Evolutionary conservation across 2,329 filamentous ascomycete genomes (phyloP).

Genomic region (Cyclaneusma minus): DNA sequence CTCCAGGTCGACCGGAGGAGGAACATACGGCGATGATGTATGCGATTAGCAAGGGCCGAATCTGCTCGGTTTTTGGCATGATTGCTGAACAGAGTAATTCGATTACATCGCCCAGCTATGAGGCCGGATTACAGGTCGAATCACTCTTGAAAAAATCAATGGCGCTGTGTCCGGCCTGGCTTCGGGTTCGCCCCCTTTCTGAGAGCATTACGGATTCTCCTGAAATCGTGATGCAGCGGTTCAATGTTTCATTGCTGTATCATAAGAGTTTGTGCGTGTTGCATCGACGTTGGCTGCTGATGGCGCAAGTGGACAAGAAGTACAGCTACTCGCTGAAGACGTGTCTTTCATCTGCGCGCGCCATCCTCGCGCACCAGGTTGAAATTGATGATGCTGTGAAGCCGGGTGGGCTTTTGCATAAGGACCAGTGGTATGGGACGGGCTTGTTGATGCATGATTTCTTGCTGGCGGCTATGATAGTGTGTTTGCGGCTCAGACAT

Average conservation of each 20-base stretch:
- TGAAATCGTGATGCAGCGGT: slow-evolving; percentile 32
- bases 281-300: slow-evolving; percentile 35
- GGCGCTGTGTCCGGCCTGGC: slow-evolving; percentile 28
- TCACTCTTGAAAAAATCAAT: slow-evolving; percentile 27
- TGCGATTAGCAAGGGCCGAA: slow-evolving; percentile 31
- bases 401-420: slow-evolving; percentile 35
- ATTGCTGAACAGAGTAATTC: slow-evolving; percentile 34
- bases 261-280: slow-evolving; percentile 40
- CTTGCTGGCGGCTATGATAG: slow-evolving; percentile 42
- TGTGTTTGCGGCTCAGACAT: slow-evolving; percentile 28
- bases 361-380: slow-evolving; percentile 31
- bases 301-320: slow-evolving; percentile 24
- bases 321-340: slow-evolving; percentile 35
- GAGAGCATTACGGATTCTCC: slow-evolving; percentile 33
- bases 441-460: slow-evolving; percentile 45
- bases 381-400: slow-evolving; percentile 30
- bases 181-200: slow-evolving; percentile 31
- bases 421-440: slow-evolving; percentile 39
- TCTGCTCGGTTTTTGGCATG: slow-evolving; percentile 31
- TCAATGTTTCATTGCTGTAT: slow-evolving; percentile 34
- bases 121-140: slow-evolving; percentile 33
- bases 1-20: slow-evolving; percentile 35
- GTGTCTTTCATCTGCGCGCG: slow-evolving; percentile 32
- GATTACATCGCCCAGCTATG: slow-evolving; percentile 29
- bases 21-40: slow-evolving; percentile 46